phyloP scores from a whole-genome alignment of 495 filamentous ascomycete species.

The Saxophila tyrrhenica region DNA sequence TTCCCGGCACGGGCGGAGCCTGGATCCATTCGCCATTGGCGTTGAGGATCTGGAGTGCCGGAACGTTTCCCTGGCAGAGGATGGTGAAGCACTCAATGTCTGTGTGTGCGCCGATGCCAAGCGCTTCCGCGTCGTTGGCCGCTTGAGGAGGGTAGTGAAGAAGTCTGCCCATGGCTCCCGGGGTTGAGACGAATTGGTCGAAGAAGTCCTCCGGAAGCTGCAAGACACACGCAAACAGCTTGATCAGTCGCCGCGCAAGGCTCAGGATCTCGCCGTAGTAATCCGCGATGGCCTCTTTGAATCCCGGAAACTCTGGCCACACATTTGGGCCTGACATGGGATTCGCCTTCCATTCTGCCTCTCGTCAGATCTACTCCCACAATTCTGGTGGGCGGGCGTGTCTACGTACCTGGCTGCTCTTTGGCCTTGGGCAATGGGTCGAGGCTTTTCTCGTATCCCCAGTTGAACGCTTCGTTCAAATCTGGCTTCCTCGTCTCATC shows the following conservation, averaged over 20 bases:
- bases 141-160: slow-evolving; percentile 36
- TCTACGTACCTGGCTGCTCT: no score
- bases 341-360: neutral
- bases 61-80: neutral
- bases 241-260: slow-evolving; percentile 4
- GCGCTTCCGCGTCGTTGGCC: slow-evolving; percentile 24
- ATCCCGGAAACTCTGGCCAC: slow-evolving; percentile 4
- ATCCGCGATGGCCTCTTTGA: slow-evolving; percentile 1
- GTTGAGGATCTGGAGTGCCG: neutral
- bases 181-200: slow-evolving; percentile 29
- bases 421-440: no score
- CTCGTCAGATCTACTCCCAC: no score
- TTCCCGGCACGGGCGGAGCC: slow-evolving; percentile 28
- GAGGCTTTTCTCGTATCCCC: slow-evolving; percentile 1
- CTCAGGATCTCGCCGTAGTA: slow-evolving; percentile 2
- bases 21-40: neutral
- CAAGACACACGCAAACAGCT: slow-evolving; percentile 35
- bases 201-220: slow-evolving; percentile 34
- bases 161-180: slow-evolving; percentile 28
- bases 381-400: neutral
- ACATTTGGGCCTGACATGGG: slow-evolving; percentile 1
- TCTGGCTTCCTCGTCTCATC: slow-evolving; percentile 5
- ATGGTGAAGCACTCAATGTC: neutral
- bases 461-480: slow-evolving; percentile 14
- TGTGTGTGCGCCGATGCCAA: slow-evolving; percentile 35